These are phyloP conservation scores for Collybiopsis confluens DNA, from an alignment of 768 basidiomycete genomes.

Conservation along the genomic window DNA sequence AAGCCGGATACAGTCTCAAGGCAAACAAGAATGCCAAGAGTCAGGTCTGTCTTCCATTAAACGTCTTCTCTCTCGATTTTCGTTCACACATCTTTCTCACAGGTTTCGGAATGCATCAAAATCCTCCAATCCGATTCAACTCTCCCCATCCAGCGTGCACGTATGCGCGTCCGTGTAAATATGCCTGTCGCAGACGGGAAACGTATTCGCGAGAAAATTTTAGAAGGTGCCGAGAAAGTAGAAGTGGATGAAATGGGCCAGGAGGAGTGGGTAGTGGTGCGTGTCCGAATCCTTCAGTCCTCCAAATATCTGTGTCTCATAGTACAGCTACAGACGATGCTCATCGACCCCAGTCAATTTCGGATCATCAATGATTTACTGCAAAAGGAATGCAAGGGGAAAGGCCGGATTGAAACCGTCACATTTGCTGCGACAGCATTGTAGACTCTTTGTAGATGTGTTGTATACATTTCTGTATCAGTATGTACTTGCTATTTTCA, in stretches of 20 bases:
- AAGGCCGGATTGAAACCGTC: constrained; percentile 81
- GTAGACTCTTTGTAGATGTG: not conserved
- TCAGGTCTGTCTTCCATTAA: constrained; percentile 50
- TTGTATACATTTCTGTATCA: no score
- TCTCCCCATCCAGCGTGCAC: constrained; percentile 89
- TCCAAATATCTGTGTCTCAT: no score
- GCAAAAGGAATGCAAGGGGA: constrained; percentile 87
- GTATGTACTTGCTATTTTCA: not conserved
- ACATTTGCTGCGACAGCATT: constrained; percentile 60
- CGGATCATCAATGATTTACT: constrained; percentile 84
- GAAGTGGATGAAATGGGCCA: constrained; percentile 75
- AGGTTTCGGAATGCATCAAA: constrained; percentile 90
- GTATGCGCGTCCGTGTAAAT: constrained; percentile 86
- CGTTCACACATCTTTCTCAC: not conserved
- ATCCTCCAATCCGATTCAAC: constrained; percentile 74
- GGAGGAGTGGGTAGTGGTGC: constrained; percentile 84
- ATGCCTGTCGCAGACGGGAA: constrained; percentile 68
- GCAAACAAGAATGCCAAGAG: constrained; percentile 89
- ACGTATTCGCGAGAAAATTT: constrained; percentile 63
- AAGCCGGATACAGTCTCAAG: constrained; percentile 90
- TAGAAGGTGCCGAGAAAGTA: constrained; percentile 73
- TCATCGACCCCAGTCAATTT: constrained; percentile 93
- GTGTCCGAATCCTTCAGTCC: constrained; percentile 22
- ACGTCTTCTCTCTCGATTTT: not conserved
- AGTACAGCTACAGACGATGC: constrained; percentile 55